Evolutionary conservation across 1,139 yeast genomes (phyloP), one percentile per base, ranked within the genome.

Genomic region (Suhomyces bribrorum): DNA sequence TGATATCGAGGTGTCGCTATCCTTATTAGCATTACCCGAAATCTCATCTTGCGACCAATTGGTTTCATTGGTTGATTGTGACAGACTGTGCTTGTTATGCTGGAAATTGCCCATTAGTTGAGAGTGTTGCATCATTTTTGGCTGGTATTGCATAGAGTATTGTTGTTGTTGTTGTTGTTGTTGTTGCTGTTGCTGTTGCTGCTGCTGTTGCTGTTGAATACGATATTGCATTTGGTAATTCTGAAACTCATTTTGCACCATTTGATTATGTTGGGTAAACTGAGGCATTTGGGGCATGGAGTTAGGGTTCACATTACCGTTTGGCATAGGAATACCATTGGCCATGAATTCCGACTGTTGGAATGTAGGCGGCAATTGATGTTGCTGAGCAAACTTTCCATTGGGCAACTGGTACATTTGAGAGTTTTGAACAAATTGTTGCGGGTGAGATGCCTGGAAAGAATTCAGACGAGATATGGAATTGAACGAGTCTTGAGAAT

Each of bases 41-140:
- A 55, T 53, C 26, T 69, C 75, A 36, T 69, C 75, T 36, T 69
- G 74, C 1, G 76, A 70, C 76, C 77, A 70, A 40, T 62, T 66
- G 5, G 75, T 64, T 24, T 71, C 77, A 48, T 69, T 71, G 6
- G 75, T 69, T 3, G 75, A 68, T 48, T 68, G 75, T 7, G 75
- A 69, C 44, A 66, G 66, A 9, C 64, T 56, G 1, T 54, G 49
- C 37, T 62, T 62, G 15, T 43, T 24, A 64, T 62, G 53, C 45
- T 59, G 47, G 61, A 71, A 43, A 26, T 48, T 57, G 3, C 56
- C 69, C 66, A 59, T 60, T 45, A 46, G 27, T 24, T 39, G 43
- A 11, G 43, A 39, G 13, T 40, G 44, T 41, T 49, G 62, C 22
- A 26, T 29, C 40, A 37, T 38, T 14, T 33, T 43, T 11, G 23